Evolutionary conservation across 139 green algal genomes (phyloP).

Genomic region (Nannochloris sp.): DNA sequence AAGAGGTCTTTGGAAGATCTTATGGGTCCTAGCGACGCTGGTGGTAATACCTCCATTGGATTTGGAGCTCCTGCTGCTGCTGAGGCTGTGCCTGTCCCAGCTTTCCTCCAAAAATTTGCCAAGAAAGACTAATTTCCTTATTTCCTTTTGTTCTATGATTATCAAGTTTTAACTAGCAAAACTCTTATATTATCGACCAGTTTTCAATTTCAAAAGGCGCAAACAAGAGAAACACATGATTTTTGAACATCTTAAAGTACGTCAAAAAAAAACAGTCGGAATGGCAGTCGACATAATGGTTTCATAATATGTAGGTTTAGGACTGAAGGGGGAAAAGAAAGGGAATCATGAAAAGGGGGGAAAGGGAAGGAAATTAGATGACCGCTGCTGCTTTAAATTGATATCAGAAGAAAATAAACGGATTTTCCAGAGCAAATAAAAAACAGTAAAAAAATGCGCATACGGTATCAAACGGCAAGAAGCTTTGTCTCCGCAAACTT

Average conservation of each 20-base stretch:
- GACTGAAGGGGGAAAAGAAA: neutral
- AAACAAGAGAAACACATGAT: neutral
- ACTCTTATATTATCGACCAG: neutral
- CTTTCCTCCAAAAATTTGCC: slow-evolving; percentile 24
- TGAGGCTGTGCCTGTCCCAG: slow-evolving; percentile 15
- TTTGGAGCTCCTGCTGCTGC: slow-evolving; percentile 10
- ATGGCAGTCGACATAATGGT: neutral
- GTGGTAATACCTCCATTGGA: slow-evolving; percentile 14
- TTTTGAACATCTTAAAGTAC: neutral
- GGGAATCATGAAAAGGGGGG: neutral
- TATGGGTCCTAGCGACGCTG: slow-evolving; percentile 37
- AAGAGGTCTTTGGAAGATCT: slow-evolving; percentile 38
- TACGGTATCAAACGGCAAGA: too few species aligned
- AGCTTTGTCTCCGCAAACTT: too few species aligned
- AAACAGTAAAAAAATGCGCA: too few species aligned
- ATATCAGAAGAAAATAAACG: too few species aligned
- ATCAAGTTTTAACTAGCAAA: too few species aligned
- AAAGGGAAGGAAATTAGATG: neutral
- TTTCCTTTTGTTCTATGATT: too few species aligned
- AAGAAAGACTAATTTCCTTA: too few species aligned
- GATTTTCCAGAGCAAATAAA: too few species aligned
- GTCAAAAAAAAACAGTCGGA: neutral
- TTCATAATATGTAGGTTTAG: neutral
- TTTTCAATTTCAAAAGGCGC: neutral
- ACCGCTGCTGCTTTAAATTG: too few species aligned